phyloP scores from a whole-genome alignment of 2,329 filamentous ascomycete genomes.

The Venturiaceae sp. region DNA sequence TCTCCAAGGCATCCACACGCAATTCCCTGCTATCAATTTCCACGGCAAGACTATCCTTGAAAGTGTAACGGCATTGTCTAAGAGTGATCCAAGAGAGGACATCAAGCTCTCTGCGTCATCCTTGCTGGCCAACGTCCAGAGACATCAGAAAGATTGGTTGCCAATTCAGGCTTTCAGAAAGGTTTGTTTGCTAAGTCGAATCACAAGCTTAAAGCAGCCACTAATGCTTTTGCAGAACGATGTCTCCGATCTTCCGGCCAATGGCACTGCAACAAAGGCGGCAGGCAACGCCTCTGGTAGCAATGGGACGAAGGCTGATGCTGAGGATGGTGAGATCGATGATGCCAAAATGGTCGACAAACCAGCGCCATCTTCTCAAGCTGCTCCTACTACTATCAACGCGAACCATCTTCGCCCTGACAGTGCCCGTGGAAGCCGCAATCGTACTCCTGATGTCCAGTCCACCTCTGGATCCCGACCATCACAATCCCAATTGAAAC shows the following conservation, averaged over 20 bases:
- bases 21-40: constrained; percentile 84
- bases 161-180: constrained; percentile 65
- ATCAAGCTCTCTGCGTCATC: constrained; percentile 65
- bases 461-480: not conserved
- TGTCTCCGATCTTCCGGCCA: constrained; percentile 1
- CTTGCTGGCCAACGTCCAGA: constrained; percentile 59
- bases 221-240: not conserved
- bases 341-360: constrained; percentile 38
- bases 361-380: constrained; percentile 9
- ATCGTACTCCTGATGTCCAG: not conserved
- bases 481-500: not conserved
- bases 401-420: constrained; percentile 10
- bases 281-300: constrained; percentile 10
- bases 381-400: constrained; percentile 7
- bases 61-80: constrained; percentile 52
- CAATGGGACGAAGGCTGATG: constrained; percentile 35
- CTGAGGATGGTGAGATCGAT: constrained; percentile 66
- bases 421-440: not conserved
- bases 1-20: constrained; percentile 67
- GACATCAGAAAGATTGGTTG: constrained; percentile 58
- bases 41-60: constrained; percentile 65
- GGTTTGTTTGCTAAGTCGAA: constrained; percentile 27
- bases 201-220: not conserved
- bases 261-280: constrained; percentile 16
- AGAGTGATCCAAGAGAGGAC: constrained; percentile 57